phyloP scores from a whole-genome alignment of 176 grass and related monocot genomes.

The Cocos nucifera region DNA sequence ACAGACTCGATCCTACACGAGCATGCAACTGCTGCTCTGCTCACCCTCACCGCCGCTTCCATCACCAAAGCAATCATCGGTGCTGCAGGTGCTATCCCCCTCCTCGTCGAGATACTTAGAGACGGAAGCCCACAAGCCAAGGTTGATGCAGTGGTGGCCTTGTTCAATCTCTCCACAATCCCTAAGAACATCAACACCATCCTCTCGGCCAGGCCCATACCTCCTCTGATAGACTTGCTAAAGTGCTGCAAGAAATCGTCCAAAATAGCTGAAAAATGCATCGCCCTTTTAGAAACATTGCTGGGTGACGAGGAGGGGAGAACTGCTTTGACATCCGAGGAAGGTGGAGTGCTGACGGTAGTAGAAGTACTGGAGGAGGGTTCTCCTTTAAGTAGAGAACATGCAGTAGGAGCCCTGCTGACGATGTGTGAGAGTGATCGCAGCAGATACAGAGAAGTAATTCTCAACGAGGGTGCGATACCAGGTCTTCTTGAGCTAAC shows the following conservation, averaged over 20 bases:
- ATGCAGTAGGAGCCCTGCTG: constrained; percentile 9
- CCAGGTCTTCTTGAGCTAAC: constrained; percentile 20
- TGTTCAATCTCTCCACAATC: constrained; percentile 7
- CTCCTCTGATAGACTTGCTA: constrained; percentile 17
- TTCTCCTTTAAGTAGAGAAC: constrained; percentile 3
- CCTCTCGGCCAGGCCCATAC: neutral
- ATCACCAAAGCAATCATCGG: constrained; percentile 2
- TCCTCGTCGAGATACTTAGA: constrained; percentile 2
- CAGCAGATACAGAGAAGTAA: constrained; percentile 13
- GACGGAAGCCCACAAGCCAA: constrained; percentile 8
- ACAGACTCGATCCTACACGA: neutral
- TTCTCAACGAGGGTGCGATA: constrained; percentile 16
- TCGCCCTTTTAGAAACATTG: constrained; percentile 11
- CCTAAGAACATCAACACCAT: constrained; percentile 1
- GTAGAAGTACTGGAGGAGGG: constrained; percentile 17
- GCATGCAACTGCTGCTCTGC: constrained; percentile 7
- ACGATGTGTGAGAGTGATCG: constrained; percentile 16
- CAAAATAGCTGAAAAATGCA: neutral
- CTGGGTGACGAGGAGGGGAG: constrained; percentile 2
- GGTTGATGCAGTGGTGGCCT: constrained; percentile 1
- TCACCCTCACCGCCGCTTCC: constrained; percentile 8
- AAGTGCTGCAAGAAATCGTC: constrained; percentile 13
- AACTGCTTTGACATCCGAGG: constrained; percentile 10
- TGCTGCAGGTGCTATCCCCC: constrained; percentile 4
- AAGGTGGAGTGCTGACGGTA: constrained; percentile 9